phyloP scores from a whole-genome alignment of 2,329 filamentous ascomycete genomes.

The Trichoderma sp. region DNA sequence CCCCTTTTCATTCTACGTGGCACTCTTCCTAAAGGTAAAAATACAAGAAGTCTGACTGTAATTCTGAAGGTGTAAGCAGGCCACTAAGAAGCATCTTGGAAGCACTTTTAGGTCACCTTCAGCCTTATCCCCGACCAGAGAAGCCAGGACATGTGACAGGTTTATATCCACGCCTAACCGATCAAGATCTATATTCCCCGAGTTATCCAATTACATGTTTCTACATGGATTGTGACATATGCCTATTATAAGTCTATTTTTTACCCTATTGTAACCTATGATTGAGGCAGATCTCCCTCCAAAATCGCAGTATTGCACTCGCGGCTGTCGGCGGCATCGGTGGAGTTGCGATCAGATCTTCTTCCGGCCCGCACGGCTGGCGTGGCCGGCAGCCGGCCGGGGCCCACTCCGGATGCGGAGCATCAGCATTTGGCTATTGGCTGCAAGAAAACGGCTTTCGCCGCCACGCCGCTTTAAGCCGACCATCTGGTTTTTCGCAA shows the following conservation, averaged over 20 bases:
- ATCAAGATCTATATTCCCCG: background rate
- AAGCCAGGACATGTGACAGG: background rate
- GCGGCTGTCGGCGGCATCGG: constrained; percentile 30
- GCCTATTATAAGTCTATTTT: background rate
- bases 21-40: background rate
- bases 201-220: background rate
- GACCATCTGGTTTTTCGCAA: background rate
- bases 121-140: background rate
- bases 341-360: constrained; percentile 7
- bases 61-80: background rate
- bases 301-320: background rate
- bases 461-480: constrained; percentile 13
- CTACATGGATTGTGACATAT: background rate
- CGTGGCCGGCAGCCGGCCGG: constrained; percentile 23
- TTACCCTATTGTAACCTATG: background rate
- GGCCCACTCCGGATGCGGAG: constrained; percentile 17
- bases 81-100: background rate
- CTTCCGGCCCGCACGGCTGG: constrained; percentile 14
- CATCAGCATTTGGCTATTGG: background rate
- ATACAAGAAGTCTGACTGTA: background rate
- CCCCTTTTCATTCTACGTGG: too few relatives aligned
- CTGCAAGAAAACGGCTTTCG: background rate
- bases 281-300: background rate
- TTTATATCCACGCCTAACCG: background rate
- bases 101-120: background rate